Evolutionary conservation across 2,329 filamentous ascomycete genomes (phyloP), one percentile per base, ranked within the genome.

Genomic region (Talaromyces sp.): DNA sequence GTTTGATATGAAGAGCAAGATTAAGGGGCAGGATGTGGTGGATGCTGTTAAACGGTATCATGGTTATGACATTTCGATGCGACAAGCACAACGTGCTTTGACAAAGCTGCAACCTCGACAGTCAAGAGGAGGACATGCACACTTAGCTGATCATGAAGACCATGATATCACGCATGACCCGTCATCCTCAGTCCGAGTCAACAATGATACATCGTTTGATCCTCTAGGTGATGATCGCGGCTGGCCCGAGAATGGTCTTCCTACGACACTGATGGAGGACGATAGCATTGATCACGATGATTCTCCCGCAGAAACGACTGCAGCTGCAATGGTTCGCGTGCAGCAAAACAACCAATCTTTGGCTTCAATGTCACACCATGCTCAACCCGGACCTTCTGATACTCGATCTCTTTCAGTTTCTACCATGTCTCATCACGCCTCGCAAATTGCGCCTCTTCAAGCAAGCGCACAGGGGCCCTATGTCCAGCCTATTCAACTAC

Each of bases 21-120:
- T 78, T 58, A 74, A 72, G 41, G 74, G 72, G 4, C 75, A 78
- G 67, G 74, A 78, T 48, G 75, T 77, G 45, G 76, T 78, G 43
- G 76, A 78, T 56, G 76, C 76, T 0, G 75, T 78, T 14, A 78
- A 77, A 68, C 74, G 76, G 24, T 78, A 77, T 67, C 76, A 78
- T 68, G 76, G 76, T 60, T 77, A 77, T 67, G 75, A 77, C 52
- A 78, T 78, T 39, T 76, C 75, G 2, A 76, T 74, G 69, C 71
- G 75, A 67, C 77, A 78, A 66, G 76, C 77, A 22, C 76, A 78
- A 64, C 72, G 75, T 37, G 76, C 76, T 35, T 72, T 78, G 35
- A 76, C 72, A 19, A 74, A 72, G 61, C 47, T 78, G 31, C 75
- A 78, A 61, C 74, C 76, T 33, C 72, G 71, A 52, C 71, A 70